phyloP scores from a whole-genome alignment of 106 monocot genomes.

The Dioscorea dumetorum region DNA sequence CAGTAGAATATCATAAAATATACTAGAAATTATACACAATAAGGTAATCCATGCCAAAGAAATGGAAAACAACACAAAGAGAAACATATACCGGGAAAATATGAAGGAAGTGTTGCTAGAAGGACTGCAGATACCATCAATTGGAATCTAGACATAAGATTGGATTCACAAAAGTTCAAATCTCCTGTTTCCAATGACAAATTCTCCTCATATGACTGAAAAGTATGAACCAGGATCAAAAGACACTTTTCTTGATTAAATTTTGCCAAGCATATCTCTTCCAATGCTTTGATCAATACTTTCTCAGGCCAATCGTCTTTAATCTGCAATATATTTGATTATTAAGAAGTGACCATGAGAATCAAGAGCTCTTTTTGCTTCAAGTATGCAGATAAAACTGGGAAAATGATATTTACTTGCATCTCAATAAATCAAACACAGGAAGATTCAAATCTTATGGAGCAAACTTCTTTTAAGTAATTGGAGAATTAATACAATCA shows the following conservation, averaged over 20 bases:
- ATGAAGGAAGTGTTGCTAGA: conserved; percentile 67
- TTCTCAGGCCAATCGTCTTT: conserved; percentile 41
- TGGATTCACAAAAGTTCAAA: conserved; percentile 18
- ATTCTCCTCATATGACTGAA: conserved; percentile 36
- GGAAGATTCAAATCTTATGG: neutral
- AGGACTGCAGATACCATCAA: conserved; percentile 87
- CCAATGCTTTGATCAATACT: conserved; percentile 43
- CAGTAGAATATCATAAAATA: neutral
- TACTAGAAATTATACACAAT: neutral
- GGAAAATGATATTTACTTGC: neutral
- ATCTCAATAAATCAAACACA: neutral
- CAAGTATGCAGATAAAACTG: neutral
- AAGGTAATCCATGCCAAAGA: neutral
- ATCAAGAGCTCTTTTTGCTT: neutral
- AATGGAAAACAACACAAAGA: neutral
- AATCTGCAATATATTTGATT: conserved; percentile 16
- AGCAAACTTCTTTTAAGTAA: neutral
- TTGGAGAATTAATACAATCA: neutral
- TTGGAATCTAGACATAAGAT: conserved; percentile 55
- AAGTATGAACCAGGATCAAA: conserved; percentile 35
- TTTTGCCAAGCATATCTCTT: conserved; percentile 62
- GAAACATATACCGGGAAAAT: conserved; percentile 48
- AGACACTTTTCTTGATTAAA: conserved; percentile 56
- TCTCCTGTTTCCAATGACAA: conserved; percentile 15
- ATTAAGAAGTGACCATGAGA: neutral